phyloP scores from a whole-genome alignment of 106 monocot genomes.

The Gastrodia elata region DNA sequence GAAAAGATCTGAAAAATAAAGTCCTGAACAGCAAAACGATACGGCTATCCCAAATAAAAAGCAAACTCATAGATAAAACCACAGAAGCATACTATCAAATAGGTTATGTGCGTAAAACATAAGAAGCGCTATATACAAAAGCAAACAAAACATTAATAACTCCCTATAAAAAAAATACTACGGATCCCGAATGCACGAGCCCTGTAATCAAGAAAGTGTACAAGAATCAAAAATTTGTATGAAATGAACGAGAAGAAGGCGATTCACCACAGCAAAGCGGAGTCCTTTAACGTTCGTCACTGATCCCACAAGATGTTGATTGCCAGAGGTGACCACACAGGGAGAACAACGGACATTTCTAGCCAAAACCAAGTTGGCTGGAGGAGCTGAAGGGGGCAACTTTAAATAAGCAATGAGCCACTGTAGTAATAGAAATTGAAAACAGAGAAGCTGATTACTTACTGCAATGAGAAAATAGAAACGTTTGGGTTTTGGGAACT shows the following conservation, averaged over 20 bases:
- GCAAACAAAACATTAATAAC: neutral
- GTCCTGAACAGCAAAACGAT: neutral
- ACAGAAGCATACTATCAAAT: conserved; percentile 5
- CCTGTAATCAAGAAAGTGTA: neutral
- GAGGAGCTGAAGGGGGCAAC: conserved; percentile 8
- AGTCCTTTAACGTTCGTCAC: conserved; percentile 19
- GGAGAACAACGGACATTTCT: conserved; percentile 12
- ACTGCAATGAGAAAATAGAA: conserved; percentile 15
- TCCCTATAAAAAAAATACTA: no score
- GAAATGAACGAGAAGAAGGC: neutral
- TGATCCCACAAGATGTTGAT: conserved; percentile 22
- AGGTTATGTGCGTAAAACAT: neutral
- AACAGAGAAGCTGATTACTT: neutral
- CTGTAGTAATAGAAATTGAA: neutral
- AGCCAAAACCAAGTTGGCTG: neutral
- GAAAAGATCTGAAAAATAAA: neutral
- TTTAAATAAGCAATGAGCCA: neutral
- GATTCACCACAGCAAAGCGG: conserved; percentile 21
- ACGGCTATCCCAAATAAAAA: neutral
- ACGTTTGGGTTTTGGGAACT: conserved; percentile 11
- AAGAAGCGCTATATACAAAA: neutral
- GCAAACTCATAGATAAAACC: neutral
- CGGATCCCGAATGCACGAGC: neutral
- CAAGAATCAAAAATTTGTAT: neutral
- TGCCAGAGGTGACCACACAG: conserved; percentile 3